Percentiles rank a stretch among this genome's conserved stretches.
Conservation (phyloP, 441 rosid genomes). For the Adansonia gregorii region DNA sequence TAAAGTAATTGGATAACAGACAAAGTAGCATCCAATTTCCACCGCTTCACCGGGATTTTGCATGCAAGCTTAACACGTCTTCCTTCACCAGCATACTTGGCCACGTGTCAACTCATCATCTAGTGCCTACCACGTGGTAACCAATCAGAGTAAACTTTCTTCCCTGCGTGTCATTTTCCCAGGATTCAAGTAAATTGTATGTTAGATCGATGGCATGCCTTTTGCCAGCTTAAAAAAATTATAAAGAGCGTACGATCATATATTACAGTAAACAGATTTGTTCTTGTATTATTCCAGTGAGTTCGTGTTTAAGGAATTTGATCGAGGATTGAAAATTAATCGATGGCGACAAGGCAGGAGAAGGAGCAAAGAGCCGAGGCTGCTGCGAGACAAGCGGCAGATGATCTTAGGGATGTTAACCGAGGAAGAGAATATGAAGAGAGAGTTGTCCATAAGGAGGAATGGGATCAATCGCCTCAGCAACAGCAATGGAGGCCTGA, state of each 20-base stretch:
- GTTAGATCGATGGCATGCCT: not conserved
- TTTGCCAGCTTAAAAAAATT: not conserved
- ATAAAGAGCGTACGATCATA: no score
- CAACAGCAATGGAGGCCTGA: conserved; percentile 31
- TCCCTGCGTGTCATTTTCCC: conserved; percentile 8
- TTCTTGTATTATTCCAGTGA: not conserved
- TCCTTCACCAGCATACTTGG: not conserved
- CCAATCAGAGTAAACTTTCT: not conserved
- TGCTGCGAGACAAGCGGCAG: conserved; percentile 42
- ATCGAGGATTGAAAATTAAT: not conserved
- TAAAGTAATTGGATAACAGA: not conserved
- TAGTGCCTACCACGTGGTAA: not conserved
- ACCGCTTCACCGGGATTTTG: conserved; percentile 11
- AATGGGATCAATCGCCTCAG: not conserved
- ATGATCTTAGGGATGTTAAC: conserved; percentile 42
- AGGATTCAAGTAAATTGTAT: not conserved
- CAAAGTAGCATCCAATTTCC: conserved; percentile 10
- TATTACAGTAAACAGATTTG: not conserved
- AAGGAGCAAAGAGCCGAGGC: conserved; percentile 51
- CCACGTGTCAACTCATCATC: not conserved
- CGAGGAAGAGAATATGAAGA: conserved; percentile 21
- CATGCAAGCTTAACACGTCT: conserved; percentile 1
- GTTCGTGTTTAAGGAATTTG: not conserved
- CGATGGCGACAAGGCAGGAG: conserved; percentile 55
- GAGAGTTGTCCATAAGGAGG: not conserved